Evolutionary conservation across 2,329 filamentous ascomycete species (phyloP).

Genomic region (Pseudocercospora fijiensis): DNA sequence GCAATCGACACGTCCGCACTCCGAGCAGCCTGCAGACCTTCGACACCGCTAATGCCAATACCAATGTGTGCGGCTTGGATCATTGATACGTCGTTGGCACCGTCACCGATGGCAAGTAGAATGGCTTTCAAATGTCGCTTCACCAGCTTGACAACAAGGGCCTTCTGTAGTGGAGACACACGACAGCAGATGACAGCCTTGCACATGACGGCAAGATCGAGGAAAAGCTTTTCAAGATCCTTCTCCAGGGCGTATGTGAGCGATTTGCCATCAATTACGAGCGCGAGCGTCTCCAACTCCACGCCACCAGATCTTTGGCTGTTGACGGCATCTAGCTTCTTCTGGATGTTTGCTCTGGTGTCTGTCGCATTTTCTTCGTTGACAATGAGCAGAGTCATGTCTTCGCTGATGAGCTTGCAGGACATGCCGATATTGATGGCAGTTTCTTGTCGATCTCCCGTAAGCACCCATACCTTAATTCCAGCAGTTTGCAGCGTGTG

Average conservation of each 20-base stretch:
- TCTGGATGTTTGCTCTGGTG: slow-evolving; percentile 84
- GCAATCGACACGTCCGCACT: slow-evolving; percentile 94
- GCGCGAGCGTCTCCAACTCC: slow-evolving; percentile 81
- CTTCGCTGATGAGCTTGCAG: slow-evolving; percentile 95
- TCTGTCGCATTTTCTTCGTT: slow-evolving; percentile 81
- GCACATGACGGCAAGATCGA: slow-evolving; percentile 91
- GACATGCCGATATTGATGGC: slow-evolving; percentile 99
- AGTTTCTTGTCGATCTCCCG: slow-evolving; percentile 95
- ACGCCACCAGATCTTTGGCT: slow-evolving; percentile 75
- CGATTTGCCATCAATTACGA: slow-evolving; percentile 95
- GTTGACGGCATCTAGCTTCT: slow-evolving; percentile 87
- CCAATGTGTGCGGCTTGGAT: slow-evolving; percentile 98
- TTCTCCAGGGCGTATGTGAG: slow-evolving; percentile 90
- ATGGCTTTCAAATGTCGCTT: slow-evolving; percentile 92
- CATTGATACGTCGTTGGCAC: slow-evolving; percentile 99
- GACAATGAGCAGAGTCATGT: slow-evolving; percentile 96
- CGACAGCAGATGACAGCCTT: slow-evolving; percentile 98
- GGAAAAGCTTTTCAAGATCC: slow-evolving; percentile 87
- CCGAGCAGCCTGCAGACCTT: slow-evolving; percentile 93
- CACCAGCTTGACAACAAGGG: slow-evolving; percentile 94
- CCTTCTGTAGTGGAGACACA: slow-evolving; percentile 95
- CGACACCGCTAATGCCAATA: slow-evolving; percentile 93
- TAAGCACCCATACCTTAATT: slow-evolving; percentile 98
- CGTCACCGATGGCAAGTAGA: slow-evolving; percentile 92
- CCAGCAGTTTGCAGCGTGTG: slow-evolving; percentile 94